Evolutionary conservation across 345 rosid species (phyloP).

Genomic region (Alliaria petiolata): DNA sequence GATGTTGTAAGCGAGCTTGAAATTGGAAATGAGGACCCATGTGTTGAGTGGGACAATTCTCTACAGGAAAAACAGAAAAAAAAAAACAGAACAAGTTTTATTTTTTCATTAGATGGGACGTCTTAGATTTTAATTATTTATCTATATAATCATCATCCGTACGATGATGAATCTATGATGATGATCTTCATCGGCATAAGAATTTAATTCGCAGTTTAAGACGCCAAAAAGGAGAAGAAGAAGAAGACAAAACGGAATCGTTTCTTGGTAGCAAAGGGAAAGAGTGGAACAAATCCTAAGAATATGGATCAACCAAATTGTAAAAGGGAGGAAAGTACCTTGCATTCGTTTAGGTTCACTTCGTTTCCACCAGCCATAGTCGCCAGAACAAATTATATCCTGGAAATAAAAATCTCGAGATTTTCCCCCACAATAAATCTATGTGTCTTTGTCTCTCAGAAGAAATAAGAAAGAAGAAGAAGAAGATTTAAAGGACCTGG

Average conservation of each 20-base stretch:
- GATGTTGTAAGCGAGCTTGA: conserved; percentile 87
- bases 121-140: not conserved
- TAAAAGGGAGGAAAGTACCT: conserved; percentile 47
- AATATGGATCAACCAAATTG: not conserved
- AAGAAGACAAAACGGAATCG: not conserved
- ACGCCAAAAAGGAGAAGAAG: not conserved
- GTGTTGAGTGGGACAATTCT: conserved; percentile 95
- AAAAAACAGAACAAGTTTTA: too few relatives aligned
- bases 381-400: too few relatives aligned
- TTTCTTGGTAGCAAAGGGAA: too few relatives aligned
- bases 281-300: conserved; percentile 4
- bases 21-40: conserved; percentile 96
- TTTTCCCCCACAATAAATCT: too few relatives aligned
- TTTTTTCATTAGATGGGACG: conserved; percentile 15
- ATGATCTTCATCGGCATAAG: not conserved
- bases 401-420: too few relatives aligned
- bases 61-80: conserved; percentile 48
- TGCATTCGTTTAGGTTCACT: conserved; percentile 90
- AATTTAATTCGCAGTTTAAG: not conserved
- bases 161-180: conserved; percentile 15
- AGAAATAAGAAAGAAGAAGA: too few relatives aligned
- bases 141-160: too few relatives aligned
- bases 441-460: too few relatives aligned
- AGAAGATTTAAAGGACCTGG: too few relatives aligned
- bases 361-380: conserved; percentile 82